phyloP scores from a whole-genome alignment of 768 basidiomycete genomes.

The Mycena rebaudengoi region DNA sequence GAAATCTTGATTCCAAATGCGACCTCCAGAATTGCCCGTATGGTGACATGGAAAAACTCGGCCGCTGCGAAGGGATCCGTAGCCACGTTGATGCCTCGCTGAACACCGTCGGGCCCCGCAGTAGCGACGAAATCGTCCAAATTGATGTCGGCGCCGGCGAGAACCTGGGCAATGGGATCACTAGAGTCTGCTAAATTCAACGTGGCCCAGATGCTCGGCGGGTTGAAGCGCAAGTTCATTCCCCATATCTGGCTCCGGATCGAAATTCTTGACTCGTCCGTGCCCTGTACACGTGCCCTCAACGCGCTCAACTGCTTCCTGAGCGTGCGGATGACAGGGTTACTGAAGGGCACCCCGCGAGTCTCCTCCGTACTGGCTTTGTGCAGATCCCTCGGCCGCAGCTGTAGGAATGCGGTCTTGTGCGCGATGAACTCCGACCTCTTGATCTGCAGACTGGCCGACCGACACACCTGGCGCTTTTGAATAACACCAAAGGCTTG shows the following conservation, averaged over 20 bases:
- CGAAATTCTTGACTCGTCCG: conserved; percentile 39
- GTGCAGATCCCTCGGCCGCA: conserved; percentile 40
- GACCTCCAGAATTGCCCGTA: conserved; percentile 37
- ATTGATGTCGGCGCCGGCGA: conserved; percentile 53
- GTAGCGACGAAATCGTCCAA: conserved; percentile 44
- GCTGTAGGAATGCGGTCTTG: conserved; percentile 23
- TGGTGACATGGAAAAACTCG: conserved; percentile 48
- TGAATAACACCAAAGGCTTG: conserved; percentile 41
- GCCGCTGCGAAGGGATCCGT: conserved; percentile 51
- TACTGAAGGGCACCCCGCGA: conserved; percentile 22
- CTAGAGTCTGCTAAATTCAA: conserved; percentile 51
- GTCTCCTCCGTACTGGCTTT: conserved; percentile 47
- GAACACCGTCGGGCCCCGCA: conserved; percentile 30
- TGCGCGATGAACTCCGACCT: conserved; percentile 31
- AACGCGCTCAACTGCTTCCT: conserved; percentile 35
- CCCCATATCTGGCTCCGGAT: conserved; percentile 47
- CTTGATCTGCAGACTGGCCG: conserved; percentile 43
- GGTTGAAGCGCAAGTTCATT: conserved; percentile 35
- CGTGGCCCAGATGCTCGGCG: conserved; percentile 52
- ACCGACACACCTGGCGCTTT: conserved; percentile 33
- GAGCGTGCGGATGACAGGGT: conserved; percentile 36
- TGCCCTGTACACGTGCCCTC: conserved; percentile 34
- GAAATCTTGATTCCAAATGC: conserved; percentile 42
- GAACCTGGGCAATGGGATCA: conserved; percentile 54
- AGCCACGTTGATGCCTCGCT: conserved; percentile 39